Percentiles rank a stretch among this genome's conserved stretches.
Evolutionary conservation across 208 protist genomes (phyloP).

Genomic region (Crithidia acanthocephali): DNA sequence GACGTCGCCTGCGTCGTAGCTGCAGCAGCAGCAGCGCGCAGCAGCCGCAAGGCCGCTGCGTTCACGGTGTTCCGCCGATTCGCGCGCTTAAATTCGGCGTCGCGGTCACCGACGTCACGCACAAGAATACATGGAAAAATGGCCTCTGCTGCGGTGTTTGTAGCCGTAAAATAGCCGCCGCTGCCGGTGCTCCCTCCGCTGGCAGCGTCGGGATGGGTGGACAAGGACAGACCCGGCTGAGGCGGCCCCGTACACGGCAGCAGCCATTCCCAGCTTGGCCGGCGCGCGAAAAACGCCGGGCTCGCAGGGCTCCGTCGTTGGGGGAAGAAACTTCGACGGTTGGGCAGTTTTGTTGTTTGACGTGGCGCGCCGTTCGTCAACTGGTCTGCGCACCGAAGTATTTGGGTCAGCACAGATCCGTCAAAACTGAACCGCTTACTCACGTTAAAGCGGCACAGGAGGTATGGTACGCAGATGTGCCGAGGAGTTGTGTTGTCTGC

Average conservation of each 20-base stretch:
- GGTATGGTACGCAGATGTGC: background rate
- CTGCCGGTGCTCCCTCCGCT: background rate
- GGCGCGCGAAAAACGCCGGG: background rate
- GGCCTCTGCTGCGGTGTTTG: background rate
- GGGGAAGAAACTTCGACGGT: background rate
- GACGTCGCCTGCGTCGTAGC: too few relatives aligned
- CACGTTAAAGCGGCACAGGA: background rate
- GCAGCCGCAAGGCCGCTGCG: conserved; percentile 11
- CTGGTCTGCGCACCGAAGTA: background rate
- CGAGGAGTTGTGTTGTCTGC: background rate
- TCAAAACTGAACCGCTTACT: background rate
- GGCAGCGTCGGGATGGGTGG: background rate
- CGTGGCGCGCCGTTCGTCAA: background rate
- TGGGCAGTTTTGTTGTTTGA: background rate
- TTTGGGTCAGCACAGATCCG: background rate
- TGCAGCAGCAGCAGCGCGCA: background rate
- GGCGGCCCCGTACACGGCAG: background rate
- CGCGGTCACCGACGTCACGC: background rate
- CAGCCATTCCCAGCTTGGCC: conserved; percentile 14
- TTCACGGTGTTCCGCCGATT: conserved; percentile 18
- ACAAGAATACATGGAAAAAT: conserved; percentile 23
- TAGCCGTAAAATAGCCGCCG: background rate
- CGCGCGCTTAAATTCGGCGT: conserved; percentile 6
- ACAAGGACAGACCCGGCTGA: too few relatives aligned
- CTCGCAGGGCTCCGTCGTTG: background rate